Percentiles rank a stretch among this genome's conserved stretches.
Conservation (phyloP, 371 early-diverging fungal genomes). For the Actinomortierella wolfii region DNA sequence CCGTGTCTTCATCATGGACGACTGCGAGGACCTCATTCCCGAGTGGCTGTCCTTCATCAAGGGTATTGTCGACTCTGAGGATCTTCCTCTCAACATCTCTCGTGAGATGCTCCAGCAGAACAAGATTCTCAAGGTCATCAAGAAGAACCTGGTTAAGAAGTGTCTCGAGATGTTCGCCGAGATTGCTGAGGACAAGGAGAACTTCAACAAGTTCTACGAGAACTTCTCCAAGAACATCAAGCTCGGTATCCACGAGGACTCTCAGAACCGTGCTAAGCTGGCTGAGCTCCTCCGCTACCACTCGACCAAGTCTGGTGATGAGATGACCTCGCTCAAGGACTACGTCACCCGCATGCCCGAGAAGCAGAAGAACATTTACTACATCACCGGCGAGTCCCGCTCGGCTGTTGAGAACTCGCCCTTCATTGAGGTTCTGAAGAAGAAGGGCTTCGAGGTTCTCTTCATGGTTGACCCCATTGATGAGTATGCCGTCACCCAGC, state of each 20-base stretch:
- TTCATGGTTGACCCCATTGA: constrained; percentile 96
- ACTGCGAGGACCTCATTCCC: constrained; percentile 94
- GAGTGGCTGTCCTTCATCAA: constrained; percentile 87
- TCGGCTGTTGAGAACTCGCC: constrained; percentile 96
- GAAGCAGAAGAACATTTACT: constrained; percentile 90
- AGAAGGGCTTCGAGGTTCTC: constrained; percentile 96
- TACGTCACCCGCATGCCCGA: constrained; percentile 88
- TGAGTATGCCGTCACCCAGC: constrained; percentile 96
- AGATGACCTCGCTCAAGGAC: constrained; percentile 90
- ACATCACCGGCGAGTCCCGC: constrained; percentile 97
- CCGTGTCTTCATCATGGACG: constrained; percentile 97
- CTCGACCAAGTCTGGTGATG: constrained; percentile 93
- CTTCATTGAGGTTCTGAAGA: constrained; percentile 97
- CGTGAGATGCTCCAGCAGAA: constrained; percentile 97
- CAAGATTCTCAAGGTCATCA: constrained; percentile 93
- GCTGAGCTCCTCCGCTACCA: constrained; percentile 89
- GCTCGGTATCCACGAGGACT: constrained; percentile 92
- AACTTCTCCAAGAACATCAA: constrained; percentile 93
- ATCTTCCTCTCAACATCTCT: constrained; percentile 96
- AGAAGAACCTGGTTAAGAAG: constrained; percentile 94
- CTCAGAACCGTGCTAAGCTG: constrained; percentile 85
- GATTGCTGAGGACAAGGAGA: constrained; percentile 89
- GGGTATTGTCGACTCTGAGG: constrained; percentile 95
- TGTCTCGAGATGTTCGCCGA: constrained; percentile 91
- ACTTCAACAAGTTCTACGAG: constrained; percentile 93